These are phyloP conservation scores for Exophiala xenobiotica DNA, from an alignment of 2,329 filamentous ascomycete species.

Conservation along the genomic window DNA sequence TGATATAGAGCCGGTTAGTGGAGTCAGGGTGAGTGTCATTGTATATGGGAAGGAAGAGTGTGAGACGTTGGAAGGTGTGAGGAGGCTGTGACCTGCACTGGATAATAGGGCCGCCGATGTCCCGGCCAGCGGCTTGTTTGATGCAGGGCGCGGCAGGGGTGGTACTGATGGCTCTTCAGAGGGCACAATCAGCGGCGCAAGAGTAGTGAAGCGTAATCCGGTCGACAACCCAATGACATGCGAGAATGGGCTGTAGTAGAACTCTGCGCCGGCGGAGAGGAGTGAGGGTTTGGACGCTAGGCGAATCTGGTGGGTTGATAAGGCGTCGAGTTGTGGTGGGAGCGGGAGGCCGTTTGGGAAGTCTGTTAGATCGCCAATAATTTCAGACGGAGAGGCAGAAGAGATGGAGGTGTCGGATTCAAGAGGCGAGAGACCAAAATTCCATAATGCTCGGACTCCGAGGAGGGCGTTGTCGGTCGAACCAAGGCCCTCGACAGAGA, in stretches of 20 bases:
- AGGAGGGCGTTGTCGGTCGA: slow-evolving; percentile 89
- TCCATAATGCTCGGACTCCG: slow-evolving; percentile 86
- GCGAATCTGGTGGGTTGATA: slow-evolving; percentile 17
- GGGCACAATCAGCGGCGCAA: slow-evolving; percentile 42
- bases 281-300: slow-evolving; percentile 53
- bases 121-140: slow-evolving; percentile 27
- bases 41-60: slow-evolving; percentile 82
- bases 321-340: slow-evolving; percentile 36
- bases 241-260: slow-evolving; percentile 94
- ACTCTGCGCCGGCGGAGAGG: slow-evolving; percentile 85
- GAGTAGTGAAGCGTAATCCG: slow-evolving; percentile 82
- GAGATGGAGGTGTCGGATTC: slow-evolving; percentile 4
- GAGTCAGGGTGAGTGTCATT: slow-evolving; percentile 88
- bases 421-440: slow-evolving; percentile 72
- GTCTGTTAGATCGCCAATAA: slow-evolving; percentile 10
- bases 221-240: slow-evolving; percentile 90
- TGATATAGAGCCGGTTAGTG: slow-evolving; percentile 88
- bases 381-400: background rate
- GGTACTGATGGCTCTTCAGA: slow-evolving; percentile 58
- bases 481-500: slow-evolving; percentile 84
- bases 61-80: slow-evolving; percentile 34
- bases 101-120: slow-evolving; percentile 30
- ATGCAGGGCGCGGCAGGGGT: no score
- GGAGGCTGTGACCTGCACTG: slow-evolving; percentile 24
- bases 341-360: slow-evolving; percentile 24